These are phyloP conservation scores for Phoma sp. DNA, from an alignment of 2,329 filamentous ascomycete genomes.

Conservation along the genomic window DNA sequence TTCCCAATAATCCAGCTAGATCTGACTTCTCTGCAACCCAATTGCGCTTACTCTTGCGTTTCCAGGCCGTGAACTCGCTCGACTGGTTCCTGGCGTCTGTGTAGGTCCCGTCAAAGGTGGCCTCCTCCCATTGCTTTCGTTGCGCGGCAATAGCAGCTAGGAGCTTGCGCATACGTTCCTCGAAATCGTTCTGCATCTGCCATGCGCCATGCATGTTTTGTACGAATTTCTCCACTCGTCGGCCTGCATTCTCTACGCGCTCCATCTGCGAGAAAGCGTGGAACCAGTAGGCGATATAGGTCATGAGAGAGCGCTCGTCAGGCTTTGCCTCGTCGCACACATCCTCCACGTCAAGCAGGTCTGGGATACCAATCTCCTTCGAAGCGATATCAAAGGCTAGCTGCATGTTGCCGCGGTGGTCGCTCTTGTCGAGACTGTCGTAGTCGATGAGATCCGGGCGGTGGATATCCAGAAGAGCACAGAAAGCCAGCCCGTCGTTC, in stretches of 20 bases:
- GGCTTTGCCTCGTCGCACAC: slow-evolving; percentile 96
- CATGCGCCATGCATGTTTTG: slow-evolving; percentile 98
- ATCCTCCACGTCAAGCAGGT: slow-evolving; percentile 94
- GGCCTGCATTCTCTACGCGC: slow-evolving; percentile 94
- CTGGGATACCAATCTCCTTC: slow-evolving; percentile 95
- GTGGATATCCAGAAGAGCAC: slow-evolving; percentile 94
- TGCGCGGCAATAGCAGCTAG: slow-evolving; percentile 77
- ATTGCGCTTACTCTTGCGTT: slow-evolving; percentile 84
- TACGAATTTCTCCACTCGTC: slow-evolving; percentile 97
- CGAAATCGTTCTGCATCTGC: slow-evolving; percentile 99
- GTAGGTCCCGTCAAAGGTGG: slow-evolving; percentile 90
- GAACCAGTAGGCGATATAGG: slow-evolving; percentile 99
- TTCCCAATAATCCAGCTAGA: slow-evolving; percentile 87
- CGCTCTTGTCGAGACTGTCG: slow-evolving; percentile 88
- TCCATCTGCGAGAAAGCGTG: slow-evolving; percentile 99
- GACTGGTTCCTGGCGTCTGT: slow-evolving; percentile 88
- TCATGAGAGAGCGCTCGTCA: slow-evolving; percentile 97
- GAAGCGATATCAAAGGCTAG: slow-evolving; percentile 95
- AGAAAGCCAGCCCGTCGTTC: slow-evolving; percentile 97
- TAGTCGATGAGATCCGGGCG: slow-evolving; percentile 97
- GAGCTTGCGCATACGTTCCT: slow-evolving; percentile 85
- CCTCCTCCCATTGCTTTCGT: slow-evolving; percentile 74
- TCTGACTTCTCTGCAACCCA: slow-evolving; percentile 99
- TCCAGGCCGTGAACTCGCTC: slow-evolving; percentile 82
- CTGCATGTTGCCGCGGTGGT: slow-evolving; percentile 97